phyloP scores from a whole-genome alignment of 1,284 basidiomycete genomes.

The Cutaneotrichosporon cavernicola region DNA sequence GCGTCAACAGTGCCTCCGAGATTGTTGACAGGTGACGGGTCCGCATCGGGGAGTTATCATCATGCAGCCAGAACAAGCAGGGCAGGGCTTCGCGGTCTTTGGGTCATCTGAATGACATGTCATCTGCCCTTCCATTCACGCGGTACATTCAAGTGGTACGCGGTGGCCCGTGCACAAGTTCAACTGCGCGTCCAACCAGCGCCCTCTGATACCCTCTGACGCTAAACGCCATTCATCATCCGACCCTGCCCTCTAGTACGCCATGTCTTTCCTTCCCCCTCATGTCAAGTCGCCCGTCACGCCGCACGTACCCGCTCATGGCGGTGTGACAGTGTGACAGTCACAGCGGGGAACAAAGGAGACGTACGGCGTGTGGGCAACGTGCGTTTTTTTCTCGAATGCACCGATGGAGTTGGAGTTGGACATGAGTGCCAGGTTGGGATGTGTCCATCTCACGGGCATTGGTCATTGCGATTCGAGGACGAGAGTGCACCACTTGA shows the following conservation, averaged over 20 bases:
- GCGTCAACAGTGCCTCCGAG: constrained; percentile 2
- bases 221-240: not conserved
- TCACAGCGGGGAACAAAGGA: constrained; percentile 8
- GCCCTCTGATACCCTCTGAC: not conserved
- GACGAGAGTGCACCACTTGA: not conserved
- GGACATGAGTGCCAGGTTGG: not conserved
- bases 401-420: not conserved
- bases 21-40: not conserved
- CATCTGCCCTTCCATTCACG: too few relatives aligned
- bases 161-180: not conserved
- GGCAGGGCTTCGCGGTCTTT: too few relatives aligned
- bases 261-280: not conserved
- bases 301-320: not conserved
- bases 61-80: too few relatives aligned
- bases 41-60: not conserved
- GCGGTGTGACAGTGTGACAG: constrained; percentile 5
- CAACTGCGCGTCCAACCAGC: not conserved
- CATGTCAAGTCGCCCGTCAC: not conserved
- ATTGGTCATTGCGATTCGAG: constrained; percentile 1
- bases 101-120: not conserved
- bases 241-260: not conserved
- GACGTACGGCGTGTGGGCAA: not conserved
- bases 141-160: not conserved
- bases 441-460: not conserved
- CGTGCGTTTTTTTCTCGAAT: not conserved